Evolutionary conservation across 768 basidiomycete species (phyloP), one percentile per base, ranked within the genome.

Genomic region (Trametes meyenii): DNA sequence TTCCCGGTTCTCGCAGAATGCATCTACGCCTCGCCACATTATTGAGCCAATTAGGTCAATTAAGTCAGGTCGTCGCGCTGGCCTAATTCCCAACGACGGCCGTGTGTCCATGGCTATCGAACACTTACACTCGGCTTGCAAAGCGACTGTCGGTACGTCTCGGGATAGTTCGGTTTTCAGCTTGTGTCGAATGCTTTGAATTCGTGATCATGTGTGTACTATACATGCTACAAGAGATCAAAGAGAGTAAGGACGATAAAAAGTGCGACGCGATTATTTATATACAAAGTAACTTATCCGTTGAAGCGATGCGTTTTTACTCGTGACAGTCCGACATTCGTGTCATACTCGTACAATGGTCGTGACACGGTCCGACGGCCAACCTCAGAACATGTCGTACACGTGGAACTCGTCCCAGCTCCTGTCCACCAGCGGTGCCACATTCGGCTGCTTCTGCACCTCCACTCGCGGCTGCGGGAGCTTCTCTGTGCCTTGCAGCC

Each of bases 371-470:
- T 10, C 38, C 39, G 8, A 35, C 36, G 10, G 6, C 11, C 36
- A 11, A 11, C 2, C 29, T 50, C 57, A 58, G 48, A 58, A 50
- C 49, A 50, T 58, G 17, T 58, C 57, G 23, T 50, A 46, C 46
- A 48, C 16, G 39, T 33, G 45, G 48, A 58, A 50, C 57, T 58
- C 57, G 19, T 58, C 40, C 57, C 49, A 58, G 19, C n/a, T 24
- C 49, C 49, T n/a, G 13, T 58, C 49, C 39, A 50, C 49, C 13
- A 50, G 16, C 11, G 57, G 49, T 35, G 57, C 42, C 40, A 49
- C 46, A 17, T 17, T 57, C 55, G 46, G 44, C 55, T 38, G 55
- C 44, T 55, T 33, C 44, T 45, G 44, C 55, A 8, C 10, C 33
- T 55, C 29, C 5, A 35, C 36, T 11, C 39, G 45, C 5, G 5